phyloP scores from a whole-genome alignment of 208 protist genomes.

The Perkinsela sp. region DNA sequence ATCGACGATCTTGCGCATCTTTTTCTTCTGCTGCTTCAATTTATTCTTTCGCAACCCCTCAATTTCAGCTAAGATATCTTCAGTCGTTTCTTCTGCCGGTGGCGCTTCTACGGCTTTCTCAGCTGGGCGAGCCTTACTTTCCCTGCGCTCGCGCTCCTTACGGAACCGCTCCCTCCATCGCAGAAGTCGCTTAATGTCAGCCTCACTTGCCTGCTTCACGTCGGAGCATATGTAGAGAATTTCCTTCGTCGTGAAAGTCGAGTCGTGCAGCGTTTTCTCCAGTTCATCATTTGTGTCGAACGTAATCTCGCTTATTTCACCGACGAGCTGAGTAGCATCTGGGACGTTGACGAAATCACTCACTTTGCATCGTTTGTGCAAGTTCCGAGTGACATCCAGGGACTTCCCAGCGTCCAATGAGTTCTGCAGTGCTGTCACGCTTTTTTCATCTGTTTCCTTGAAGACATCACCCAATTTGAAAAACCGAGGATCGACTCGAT shows the following conservation, averaged over 20 bases:
- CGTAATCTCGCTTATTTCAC: slow-evolving; percentile 46
- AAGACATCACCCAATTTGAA: slow-evolving; percentile 83
- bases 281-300: slow-evolving; percentile 43
- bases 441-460: slow-evolving; percentile 59
- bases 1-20: slow-evolving; percentile 64
- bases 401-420: slow-evolving; percentile 27
- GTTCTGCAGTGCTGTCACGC: slow-evolving; percentile 31
- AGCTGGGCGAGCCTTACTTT: slow-evolving; percentile 5
- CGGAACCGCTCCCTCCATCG: slow-evolving; percentile 70
- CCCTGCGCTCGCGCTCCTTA: slow-evolving; percentile 12
- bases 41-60: slow-evolving; percentile 37
- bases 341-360: slow-evolving; percentile 58
- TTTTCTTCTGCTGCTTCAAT: slow-evolving; percentile 58
- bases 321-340: slow-evolving; percentile 59
- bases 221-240: slow-evolving; percentile 64
- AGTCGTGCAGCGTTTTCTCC: slow-evolving; percentile 21
- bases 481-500: slow-evolving; percentile 77
- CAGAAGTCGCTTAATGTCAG: slow-evolving; percentile 62
- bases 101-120: slow-evolving; percentile 4
- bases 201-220: slow-evolving; percentile 72
- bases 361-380: slow-evolving; percentile 32
- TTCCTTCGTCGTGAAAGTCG: slow-evolving; percentile 60
- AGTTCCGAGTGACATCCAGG: slow-evolving; percentile 39
- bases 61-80: slow-evolving; percentile 5
- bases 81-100: slow-evolving; percentile 6